Evolutionary conservation across 2,329 filamentous ascomycete species (phyloP).

Genomic region (Fusarium sp.): DNA sequence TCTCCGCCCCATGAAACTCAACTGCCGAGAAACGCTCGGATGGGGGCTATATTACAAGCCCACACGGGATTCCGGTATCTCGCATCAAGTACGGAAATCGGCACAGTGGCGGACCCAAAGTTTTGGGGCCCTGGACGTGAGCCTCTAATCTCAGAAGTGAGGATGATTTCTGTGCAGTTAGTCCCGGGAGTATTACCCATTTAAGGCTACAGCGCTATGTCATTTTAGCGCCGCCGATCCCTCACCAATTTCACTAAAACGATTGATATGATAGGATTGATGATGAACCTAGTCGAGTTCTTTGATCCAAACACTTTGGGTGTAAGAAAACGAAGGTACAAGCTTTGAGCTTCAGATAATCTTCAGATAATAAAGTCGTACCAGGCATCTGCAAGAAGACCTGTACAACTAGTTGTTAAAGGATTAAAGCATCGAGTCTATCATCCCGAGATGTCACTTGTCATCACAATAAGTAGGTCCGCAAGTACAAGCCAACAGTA

Average conservation of each 20-base stretch:
- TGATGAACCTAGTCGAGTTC: background rate
- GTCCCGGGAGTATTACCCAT: background rate
- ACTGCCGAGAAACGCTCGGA: background rate
- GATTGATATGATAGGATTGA: background rate
- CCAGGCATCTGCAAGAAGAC: background rate
- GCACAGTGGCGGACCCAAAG: background rate
- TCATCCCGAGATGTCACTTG: background rate
- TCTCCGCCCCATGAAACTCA: background rate
- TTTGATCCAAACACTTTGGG: too few species aligned
- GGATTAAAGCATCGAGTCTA: background rate
- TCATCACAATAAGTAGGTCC: background rate
- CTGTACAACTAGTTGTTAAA: fast-evolving
- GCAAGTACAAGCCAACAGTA: background rate
- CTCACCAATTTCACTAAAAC: background rate
- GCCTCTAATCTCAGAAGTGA: background rate
- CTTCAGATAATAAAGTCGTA: fast-evolving
- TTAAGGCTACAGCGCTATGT: background rate
- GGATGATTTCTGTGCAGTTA: background rate
- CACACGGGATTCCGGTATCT: background rate
- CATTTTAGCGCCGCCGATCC: background rate
- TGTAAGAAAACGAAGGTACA: background rate
- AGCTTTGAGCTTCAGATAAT: too few species aligned
- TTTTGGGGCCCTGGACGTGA: too few species aligned
- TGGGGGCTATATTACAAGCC: background rate
- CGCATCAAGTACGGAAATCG: background rate